A percentile compares a stretch with the other conserved stretches of the same genome.
Evolutionary conservation across 169 alveolate species (phyloP).

Genomic region (Theileria annulata): DNA sequence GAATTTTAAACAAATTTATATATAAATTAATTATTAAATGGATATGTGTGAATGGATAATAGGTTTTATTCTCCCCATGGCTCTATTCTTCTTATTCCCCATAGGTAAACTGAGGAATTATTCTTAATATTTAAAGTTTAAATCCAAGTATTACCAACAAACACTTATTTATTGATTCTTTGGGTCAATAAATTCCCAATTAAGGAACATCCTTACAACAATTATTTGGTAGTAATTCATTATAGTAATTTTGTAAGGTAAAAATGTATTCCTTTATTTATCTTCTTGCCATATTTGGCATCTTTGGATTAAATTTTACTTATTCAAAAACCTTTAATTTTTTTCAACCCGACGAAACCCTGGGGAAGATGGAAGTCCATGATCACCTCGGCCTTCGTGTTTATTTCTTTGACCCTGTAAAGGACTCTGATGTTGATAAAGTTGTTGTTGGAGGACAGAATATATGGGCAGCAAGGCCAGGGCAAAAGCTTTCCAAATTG

Average conservation of each 20-base stretch:
- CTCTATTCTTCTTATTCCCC: neutral
- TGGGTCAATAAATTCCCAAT: neutral
- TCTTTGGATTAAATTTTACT: neutral
- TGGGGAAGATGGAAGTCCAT: constrained; percentile 14
- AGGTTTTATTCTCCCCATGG: neutral
- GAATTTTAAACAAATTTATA: neutral
- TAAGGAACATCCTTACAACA: neutral
- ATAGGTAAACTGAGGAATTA: neutral
- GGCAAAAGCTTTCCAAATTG: constrained; percentile 3
- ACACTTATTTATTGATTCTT: neutral
- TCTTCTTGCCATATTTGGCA: constrained; percentile 1
- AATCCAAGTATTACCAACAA: neutral
- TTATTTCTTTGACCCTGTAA: constrained; percentile 4
- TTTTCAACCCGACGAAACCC: neutral
- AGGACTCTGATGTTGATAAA: constrained; percentile 8
- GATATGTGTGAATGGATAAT: neutral
- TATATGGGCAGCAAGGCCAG: constrained; percentile 14
- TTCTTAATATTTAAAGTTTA: neutral
- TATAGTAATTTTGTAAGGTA: neutral
- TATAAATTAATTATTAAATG: neutral
- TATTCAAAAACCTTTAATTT: constrained; percentile 1
- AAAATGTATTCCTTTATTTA: neutral
- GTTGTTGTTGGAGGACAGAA: constrained; percentile 4
- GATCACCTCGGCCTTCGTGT: constrained; percentile 19
- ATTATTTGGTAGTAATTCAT: neutral